Base-by-base conservation (phyloP, 345 rosid species). In the Combretum micranthum region DNA sequence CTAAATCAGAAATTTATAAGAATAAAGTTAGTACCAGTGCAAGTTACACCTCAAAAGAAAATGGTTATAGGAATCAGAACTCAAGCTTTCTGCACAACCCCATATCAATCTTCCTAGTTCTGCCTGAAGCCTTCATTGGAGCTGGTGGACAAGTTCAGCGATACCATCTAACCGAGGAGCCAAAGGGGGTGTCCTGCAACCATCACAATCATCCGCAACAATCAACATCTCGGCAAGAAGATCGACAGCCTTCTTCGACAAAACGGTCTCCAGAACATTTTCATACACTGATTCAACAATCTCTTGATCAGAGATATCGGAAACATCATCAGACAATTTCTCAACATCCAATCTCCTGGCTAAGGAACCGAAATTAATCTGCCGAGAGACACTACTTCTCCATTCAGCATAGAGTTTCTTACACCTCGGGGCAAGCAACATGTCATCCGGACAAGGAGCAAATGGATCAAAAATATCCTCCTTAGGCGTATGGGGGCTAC, bases 111-210 rank as follows among this genome's bases (percentile, higher is more conserved):
- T 49, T 64, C 75, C 79, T 75, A 9, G 82, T 67, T 15, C 49
- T 65, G 42, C 68, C 74, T 0, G 72, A 52, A 20, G 64, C 65
- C 69, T 81, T 81, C 68, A 75, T 22, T 14, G 90, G 90, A 64
- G 90, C 84, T 13, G 65, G 78, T 0, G 90, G 90, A 49, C 90
- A 83, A 52, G 81, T 78, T 74, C 81, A 18, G 78, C 76, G 46
- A 69, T 22, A 45, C 81, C 81, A 60, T 47, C 72, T 14, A 67
- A 54, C 15, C 56, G 66, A 54, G 75, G 74, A 17, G 52, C 64
- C 25, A 57, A 65, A 18, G 69, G 64, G 26, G 90, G 86, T 5
- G 90, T 78, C 69, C 42, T 65, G 45, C 80, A 78, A 61, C 26
- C 62, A 44, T 71, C 56, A 23, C 55, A 63, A 68, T 68, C 77